These are phyloP conservation scores for Zoysia japonica DNA, from an alignment of 176 grass and related monocot genomes.

Conservation along the genomic window DNA sequence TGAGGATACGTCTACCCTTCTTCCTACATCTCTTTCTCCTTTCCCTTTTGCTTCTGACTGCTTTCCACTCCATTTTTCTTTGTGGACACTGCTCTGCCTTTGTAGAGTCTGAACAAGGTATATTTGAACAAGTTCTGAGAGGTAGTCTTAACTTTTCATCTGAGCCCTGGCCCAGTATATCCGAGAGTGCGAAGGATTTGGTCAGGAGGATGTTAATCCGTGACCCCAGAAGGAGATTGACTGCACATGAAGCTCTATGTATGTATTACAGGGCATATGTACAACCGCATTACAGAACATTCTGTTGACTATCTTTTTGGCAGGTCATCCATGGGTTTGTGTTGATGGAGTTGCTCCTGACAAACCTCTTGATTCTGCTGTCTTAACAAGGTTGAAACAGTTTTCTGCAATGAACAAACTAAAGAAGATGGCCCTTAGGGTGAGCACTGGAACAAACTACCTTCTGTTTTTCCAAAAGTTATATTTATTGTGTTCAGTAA, in stretches of 20 bases:
- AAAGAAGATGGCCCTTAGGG: slow-evolving; percentile 79
- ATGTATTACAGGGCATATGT: slow-evolving; percentile 29
- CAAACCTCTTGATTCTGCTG: slow-evolving; percentile 83
- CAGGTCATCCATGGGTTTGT: slow-evolving; percentile 81
- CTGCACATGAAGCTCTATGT: slow-evolving; percentile 78
- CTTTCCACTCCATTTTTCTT: slow-evolving; percentile 18
- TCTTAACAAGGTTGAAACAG: slow-evolving; percentile 72
- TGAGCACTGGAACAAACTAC: slow-evolving; percentile 31
- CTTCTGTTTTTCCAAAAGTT: slow-evolving; percentile 3
- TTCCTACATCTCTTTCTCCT: slow-evolving; percentile 12
- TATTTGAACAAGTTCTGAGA: slow-evolving; percentile 72
- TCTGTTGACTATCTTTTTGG: slow-evolving; percentile 20
- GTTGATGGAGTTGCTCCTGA: slow-evolving; percentile 69
- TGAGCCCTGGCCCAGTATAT: slow-evolving; percentile 71
- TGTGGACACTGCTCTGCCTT: slow-evolving; percentile 7
- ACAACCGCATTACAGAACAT: slow-evolving; percentile 14
- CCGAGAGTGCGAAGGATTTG: slow-evolving; percentile 72
- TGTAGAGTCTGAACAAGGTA: slow-evolving; percentile 73
- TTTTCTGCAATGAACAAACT: slow-evolving; percentile 87
- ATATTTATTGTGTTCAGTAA: slow-evolving; percentile 28
- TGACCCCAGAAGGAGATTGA: slow-evolving; percentile 66
- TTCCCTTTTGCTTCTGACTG: slow-evolving; percentile 7
- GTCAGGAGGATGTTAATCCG: slow-evolving; percentile 64
- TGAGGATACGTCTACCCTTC: slow-evolving; percentile 36
- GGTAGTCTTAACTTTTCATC: slow-evolving; percentile 62